Percentiles rank a stretch among this genome's conserved stretches.
phyloP scores from a whole-genome alignment of 495 filamentous ascomycete species.

The Choiromyces venosus region DNA sequence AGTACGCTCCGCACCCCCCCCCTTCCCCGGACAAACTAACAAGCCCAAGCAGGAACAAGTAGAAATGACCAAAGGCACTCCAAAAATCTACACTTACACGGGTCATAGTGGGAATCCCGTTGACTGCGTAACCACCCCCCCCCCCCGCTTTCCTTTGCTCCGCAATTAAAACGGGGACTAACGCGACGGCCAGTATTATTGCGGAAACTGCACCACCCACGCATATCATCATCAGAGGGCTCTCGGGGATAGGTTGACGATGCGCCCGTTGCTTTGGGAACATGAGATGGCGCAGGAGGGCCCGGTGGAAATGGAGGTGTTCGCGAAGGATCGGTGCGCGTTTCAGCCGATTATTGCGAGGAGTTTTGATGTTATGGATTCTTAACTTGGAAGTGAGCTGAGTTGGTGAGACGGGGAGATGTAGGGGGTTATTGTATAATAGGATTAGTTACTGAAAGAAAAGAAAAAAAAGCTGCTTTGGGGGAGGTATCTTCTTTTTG shows the following conservation, averaged over 20 bases:
- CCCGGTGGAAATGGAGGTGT: conserved; percentile 27
- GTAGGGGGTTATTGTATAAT: neutral
- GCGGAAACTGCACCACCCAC: conserved; percentile 25
- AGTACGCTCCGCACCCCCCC: neutral
- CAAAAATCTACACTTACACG: conserved; percentile 31
- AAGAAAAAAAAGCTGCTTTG: neutral
- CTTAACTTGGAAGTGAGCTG: neutral
- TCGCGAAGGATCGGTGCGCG: conserved; percentile 18
- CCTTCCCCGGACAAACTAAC: neutral
- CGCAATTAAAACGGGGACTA: neutral
- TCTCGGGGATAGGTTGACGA: conserved; percentile 18
- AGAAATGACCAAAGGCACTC: conserved; percentile 25
- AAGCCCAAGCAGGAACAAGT: conserved; percentile 17
- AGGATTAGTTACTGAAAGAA: neutral
- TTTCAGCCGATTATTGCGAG: conserved; percentile 29
- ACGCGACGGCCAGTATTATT: conserved; percentile 23
- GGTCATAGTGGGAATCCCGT: conserved; percentile 21
- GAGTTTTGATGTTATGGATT: conserved; percentile 22
- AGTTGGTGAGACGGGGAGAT: neutral
- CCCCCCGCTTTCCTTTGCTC: neutral
- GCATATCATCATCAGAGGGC: conserved; percentile 28
- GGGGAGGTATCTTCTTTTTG: neutral
- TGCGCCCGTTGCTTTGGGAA: conserved; percentile 23
- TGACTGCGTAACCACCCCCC: conserved; percentile 19
- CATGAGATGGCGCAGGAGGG: conserved; percentile 13